A percentile compares a stretch with the other conserved stretches of the same genome.
Conservation (phyloP, 2,329 filamentous ascomycete species). For the Sphaceloma murrayae region DNA sequence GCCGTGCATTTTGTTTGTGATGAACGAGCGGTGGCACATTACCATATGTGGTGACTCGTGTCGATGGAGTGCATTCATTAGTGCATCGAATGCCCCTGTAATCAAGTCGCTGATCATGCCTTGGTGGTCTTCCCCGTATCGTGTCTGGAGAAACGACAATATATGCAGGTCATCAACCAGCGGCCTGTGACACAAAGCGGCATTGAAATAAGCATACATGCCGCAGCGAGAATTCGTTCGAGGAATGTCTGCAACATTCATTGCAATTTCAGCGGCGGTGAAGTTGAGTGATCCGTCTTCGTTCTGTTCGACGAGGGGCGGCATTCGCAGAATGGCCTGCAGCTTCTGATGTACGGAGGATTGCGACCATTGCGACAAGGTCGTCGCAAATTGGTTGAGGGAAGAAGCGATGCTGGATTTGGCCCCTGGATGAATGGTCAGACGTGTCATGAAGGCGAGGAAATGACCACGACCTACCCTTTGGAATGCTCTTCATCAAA, state of each 20-base stretch:
- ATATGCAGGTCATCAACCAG: constrained; percentile 72
- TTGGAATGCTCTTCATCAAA: constrained; percentile 11
- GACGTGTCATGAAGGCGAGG: neutral
- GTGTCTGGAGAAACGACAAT: constrained; percentile 70
- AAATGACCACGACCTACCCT: constrained; percentile 5
- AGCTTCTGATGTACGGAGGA: constrained; percentile 26
- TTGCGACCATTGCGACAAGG: constrained; percentile 28
- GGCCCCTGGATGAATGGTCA: constrained; percentile 21
- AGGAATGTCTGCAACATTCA: constrained; percentile 48
- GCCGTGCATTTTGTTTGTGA: constrained; percentile 63
- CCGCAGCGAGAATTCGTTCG: constrained; percentile 68
- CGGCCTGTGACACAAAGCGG: constrained; percentile 70
- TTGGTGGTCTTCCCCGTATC: constrained; percentile 77
- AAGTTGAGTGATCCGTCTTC: constrained; percentile 49
- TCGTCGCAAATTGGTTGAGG: constrained; percentile 27
- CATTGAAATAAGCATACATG: constrained; percentile 76
- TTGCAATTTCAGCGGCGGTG: constrained; percentile 51
- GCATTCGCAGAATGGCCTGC: constrained; percentile 23
- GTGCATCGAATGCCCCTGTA: constrained; percentile 76
- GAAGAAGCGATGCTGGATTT: constrained; percentile 24
- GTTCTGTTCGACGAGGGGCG: constrained; percentile 57
- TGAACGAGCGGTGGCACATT: constrained; percentile 72
- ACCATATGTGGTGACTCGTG: constrained; percentile 51
- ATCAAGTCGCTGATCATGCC: constrained; percentile 72
- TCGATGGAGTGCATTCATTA: constrained; percentile 77